These are phyloP conservation scores for Friedmanniomyces endolithicus DNA, from an alignment of 495 filamentous ascomycete species.

Conservation along the genomic window DNA sequence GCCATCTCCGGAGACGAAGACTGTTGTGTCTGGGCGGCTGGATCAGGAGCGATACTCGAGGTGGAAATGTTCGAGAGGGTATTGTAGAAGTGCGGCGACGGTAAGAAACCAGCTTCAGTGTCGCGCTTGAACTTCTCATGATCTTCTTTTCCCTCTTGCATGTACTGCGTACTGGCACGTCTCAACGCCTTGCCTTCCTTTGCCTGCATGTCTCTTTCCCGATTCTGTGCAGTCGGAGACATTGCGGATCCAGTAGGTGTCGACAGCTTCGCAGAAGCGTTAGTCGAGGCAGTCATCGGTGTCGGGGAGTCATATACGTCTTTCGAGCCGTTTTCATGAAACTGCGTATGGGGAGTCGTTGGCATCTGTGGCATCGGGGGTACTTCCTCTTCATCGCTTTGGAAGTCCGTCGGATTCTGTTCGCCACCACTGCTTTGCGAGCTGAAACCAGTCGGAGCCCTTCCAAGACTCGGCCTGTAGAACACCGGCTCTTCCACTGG, in stretches of 20 bases:
- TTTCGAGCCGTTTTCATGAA: background rate
- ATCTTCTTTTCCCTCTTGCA: background rate
- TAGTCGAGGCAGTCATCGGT: background rate
- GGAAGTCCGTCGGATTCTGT: background rate
- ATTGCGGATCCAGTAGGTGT: background rate
- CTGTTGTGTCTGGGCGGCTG: background rate
- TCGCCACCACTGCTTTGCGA: background rate
- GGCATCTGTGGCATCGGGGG: background rate
- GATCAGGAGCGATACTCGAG: background rate
- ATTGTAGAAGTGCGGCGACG: slow-evolving; percentile 7
- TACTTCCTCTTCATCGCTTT: background rate
- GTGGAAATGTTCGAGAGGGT: slow-evolving; percentile 1
- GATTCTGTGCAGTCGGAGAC: background rate
- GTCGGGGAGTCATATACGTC: background rate
- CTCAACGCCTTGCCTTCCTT: slow-evolving; percentile 9
- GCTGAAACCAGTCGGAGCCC: slow-evolving; percentile 6
- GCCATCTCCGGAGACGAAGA: slow-evolving; percentile 7
- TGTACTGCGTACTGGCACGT: slow-evolving; percentile 6
- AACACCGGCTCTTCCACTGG: background rate
- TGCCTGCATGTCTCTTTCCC: slow-evolving; percentile 5
- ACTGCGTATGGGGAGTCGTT: background rate
- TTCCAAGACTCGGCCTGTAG: slow-evolving; percentile 5
- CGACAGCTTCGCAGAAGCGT: background rate
- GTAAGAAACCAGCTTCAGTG: background rate
- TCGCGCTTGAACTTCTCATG: background rate